A percentile compares a stretch with the other conserved stretches of the same genome.
These are phyloP conservation scores for Gleditsia sinensis DNA, from an alignment of 306 rosid genomes.

Conservation along the genomic window DNA sequence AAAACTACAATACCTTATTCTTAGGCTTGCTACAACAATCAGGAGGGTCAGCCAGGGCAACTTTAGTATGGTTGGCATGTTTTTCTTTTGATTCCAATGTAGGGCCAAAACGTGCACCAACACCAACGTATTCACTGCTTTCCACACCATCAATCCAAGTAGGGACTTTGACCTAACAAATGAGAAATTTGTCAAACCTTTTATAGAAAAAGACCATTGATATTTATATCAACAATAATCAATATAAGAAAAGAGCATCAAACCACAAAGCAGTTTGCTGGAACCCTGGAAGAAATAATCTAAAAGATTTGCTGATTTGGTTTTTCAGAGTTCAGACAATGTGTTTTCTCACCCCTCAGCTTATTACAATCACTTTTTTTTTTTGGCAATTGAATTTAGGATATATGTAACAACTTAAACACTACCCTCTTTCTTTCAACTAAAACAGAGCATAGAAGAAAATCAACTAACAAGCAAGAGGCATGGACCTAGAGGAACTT, in stretches of 20 bases:
- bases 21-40: slow-evolving; percentile 74
- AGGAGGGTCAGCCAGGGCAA: slow-evolving; percentile 93
- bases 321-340: not conserved
- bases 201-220: not conserved
- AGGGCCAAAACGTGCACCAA: slow-evolving; percentile 94
- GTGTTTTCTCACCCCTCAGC: not conserved
- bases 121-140: slow-evolving; percentile 75
- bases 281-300: slow-evolving; percentile 9
- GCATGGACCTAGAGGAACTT: not conserved
- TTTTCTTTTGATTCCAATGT: slow-evolving; percentile 87
- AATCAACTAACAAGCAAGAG: not conserved
- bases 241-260: slow-evolving; percentile 19
- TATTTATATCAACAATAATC: not conserved
- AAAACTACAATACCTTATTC: slow-evolving; percentile 55
- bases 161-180: slow-evolving; percentile 83
- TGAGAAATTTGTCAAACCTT: slow-evolving; percentile 16
- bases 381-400: not conserved
- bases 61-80: slow-evolving; percentile 78
- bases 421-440: slow-evolving; percentile 23
- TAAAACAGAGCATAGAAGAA: not conserved
- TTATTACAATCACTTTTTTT: not conserved
- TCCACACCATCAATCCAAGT: slow-evolving; percentile 69
- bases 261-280: slow-evolving; percentile 18
- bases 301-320: slow-evolving; percentile 10
- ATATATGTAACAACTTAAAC: not conserved